Base-by-base conservation (phyloP, 2,329 filamentous ascomycete genomes). In the Pestalotiopsis sp. region DNA sequence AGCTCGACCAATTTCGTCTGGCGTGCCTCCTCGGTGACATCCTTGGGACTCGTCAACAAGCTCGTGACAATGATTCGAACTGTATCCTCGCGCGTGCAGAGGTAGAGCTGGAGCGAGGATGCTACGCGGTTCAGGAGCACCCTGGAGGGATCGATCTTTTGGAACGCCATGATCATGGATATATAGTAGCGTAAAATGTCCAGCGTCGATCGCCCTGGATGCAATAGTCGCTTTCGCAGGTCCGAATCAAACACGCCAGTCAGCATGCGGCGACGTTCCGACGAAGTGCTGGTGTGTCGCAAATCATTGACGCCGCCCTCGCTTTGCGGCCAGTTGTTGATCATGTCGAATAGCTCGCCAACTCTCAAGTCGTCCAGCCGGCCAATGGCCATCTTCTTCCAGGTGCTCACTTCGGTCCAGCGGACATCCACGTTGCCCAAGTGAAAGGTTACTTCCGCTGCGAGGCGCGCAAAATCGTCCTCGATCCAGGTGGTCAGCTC, bases 171-270 rank as follows among this genome's bases (percentile, higher is more conserved):
- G 70, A 95, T 95, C 82, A 95, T 91, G 71, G 89, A 90, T 69
- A 95, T 93, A 78, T 95, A 95, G 2, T 92, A 90, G 73, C 91
- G 90, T 64, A 95, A 78, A 41, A 95, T 94, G 70, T 93, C 89
- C 3, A 92, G 85, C 1, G 93, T 95, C 20, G 92, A 94, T 56
- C 91, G 87, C 2, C 92, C 93, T 1, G 93, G 90, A 75, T 95
- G 92, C 12, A 96, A 82, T 7, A 97, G 81, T 14, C 91, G 87
- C 66, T 83, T 86, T 69, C 90, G 88, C 20, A 95, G 79, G 12
- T 91, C 87, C 9, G 85, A 82, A 1, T 90, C 89, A 78, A 95
- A 95, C 49, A 85, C 86, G 57, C 89, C 87, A 1, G 92, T 94
- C 11, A 96, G 84, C 72, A 92, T 86, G 23, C 92, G 83, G 65